phyloP scores from a whole-genome alignment of 495 filamentous ascomycete species.

The Niebla homalea region DNA sequence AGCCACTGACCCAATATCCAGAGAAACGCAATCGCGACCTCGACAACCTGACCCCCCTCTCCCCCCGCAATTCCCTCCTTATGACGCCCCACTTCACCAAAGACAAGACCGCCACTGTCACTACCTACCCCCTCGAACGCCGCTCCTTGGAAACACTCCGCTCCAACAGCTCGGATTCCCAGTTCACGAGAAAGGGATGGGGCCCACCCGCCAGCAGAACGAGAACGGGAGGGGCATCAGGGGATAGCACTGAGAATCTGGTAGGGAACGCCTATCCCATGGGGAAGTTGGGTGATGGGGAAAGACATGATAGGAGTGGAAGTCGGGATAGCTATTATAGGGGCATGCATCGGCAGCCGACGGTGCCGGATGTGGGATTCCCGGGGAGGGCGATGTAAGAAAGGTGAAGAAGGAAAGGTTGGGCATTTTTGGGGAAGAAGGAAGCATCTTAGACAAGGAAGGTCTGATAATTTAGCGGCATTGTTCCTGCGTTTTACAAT shows the following conservation, averaged over 20 bases:
- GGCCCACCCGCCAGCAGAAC: constrained; percentile 11
- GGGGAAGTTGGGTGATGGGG: constrained; percentile 7
- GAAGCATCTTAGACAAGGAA: not conserved
- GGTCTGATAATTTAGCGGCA: not conserved
- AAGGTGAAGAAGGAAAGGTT: not conserved
- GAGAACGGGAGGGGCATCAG: constrained; percentile 16
- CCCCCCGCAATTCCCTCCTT: constrained; percentile 81
- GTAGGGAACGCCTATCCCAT: constrained; percentile 28
- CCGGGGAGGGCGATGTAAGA: constrained; percentile 11
- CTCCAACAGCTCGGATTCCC: constrained; percentile 30
- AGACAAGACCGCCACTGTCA: constrained; percentile 25
- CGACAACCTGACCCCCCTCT: constrained; percentile 79
- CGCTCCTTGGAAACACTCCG: constrained; percentile 24
- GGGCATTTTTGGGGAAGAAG: not conserved
- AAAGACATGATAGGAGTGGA: constrained; percentile 22
- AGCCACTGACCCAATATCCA: constrained; percentile 18
- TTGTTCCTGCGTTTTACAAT: not conserved
- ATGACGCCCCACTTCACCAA: constrained; percentile 36
- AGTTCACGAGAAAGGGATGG: no score
- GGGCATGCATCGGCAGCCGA: constrained; percentile 26
- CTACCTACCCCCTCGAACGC: constrained; percentile 35
- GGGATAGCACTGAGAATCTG: constrained; percentile 30
- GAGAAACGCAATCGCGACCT: constrained; percentile 75
- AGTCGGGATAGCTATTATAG: constrained; percentile 23
- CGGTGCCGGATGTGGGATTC: constrained; percentile 18